These are phyloP conservation scores for Fraxinus velutina DNA, from an alignment of 305 asterid genomes.

Conservation along the genomic window DNA sequence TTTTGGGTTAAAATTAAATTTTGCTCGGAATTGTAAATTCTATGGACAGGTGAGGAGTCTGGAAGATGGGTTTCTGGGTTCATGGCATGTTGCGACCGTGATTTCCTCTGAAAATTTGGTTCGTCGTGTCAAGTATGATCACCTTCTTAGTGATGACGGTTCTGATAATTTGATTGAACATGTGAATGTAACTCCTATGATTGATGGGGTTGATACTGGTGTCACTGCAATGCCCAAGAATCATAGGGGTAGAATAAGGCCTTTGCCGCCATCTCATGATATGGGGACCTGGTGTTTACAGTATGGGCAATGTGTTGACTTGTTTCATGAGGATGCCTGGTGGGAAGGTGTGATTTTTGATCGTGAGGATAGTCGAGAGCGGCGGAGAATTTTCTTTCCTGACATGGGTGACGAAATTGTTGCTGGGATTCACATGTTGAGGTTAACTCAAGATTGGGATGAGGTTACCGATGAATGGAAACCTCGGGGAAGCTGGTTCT, in stretches of 20 bases:
- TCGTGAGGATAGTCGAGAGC: conserved; percentile 44
- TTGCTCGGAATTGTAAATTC: conserved; percentile 15
- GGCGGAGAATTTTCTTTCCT: conserved; percentile 69
- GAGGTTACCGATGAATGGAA: conserved; percentile 65
- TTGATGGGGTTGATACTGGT: conserved; percentile 42
- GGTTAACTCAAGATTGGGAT: conserved; percentile 74
- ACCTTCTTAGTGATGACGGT: conserved; percentile 50
- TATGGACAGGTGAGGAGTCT: conserved; percentile 69
- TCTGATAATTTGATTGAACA: conserved; percentile 39
- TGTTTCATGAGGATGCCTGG: conserved; percentile 60
- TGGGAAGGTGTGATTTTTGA: conserved; percentile 96
- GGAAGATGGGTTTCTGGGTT: conserved; percentile 82
- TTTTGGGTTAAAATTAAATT: background rate
- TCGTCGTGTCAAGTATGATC: conserved; percentile 54
- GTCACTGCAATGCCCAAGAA: conserved; percentile 10
- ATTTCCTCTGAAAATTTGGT: conserved; percentile 21
- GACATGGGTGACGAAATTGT: conserved; percentile 82
- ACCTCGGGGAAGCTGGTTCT: conserved; percentile 65
- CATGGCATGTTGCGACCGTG: conserved; percentile 76
- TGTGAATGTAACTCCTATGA: conserved; percentile 46
- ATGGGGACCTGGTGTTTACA: conserved; percentile 29
- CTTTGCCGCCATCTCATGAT: conserved; percentile 42
- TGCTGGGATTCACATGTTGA: conserved; percentile 34
- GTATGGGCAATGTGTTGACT: conserved; percentile 80
- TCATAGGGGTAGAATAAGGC: conserved; percentile 67